phyloP scores from a whole-genome alignment of 768 basidiomycete species.

The Leccinum pellstonianum region DNA sequence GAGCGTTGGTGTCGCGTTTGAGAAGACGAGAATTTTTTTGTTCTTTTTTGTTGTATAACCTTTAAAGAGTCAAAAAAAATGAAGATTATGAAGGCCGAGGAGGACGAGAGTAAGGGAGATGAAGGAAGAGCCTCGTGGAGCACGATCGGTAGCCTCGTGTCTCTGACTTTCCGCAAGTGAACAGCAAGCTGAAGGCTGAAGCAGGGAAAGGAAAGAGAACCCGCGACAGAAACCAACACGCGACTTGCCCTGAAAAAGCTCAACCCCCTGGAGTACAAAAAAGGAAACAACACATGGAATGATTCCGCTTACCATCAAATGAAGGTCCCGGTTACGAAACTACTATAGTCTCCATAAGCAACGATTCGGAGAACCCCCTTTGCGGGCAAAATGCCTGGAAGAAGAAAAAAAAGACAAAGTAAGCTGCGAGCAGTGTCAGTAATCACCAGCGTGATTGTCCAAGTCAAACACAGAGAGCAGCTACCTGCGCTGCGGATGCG shows the following conservation, averaged over 20 bases:
- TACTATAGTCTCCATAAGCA: background rate
- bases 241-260: slow-evolving; percentile 34
- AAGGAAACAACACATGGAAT: slow-evolving; percentile 25
- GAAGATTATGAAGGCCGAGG: slow-evolving; percentile 18
- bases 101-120: too few species aligned
- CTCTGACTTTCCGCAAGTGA: slow-evolving; percentile 41
- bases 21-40: slow-evolving; percentile 15
- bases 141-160: slow-evolving; percentile 43
- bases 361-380: background rate
- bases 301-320: slow-evolving; percentile 30
- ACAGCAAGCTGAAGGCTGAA: slow-evolving; percentile 23
- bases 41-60: slow-evolving; percentile 13
- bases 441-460: background rate
- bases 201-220: slow-evolving; percentile 21
- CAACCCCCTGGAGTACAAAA: slow-evolving; percentile 27
- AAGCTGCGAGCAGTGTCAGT: background rate
- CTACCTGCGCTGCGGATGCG: slow-evolving; percentile 13
- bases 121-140: too few species aligned
- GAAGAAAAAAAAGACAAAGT: background rate
- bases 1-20: slow-evolving; percentile 36
- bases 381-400: background rate
- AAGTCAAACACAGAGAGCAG: slow-evolving; percentile 3
- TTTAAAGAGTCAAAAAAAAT: slow-evolving; percentile 6
- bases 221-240: slow-evolving; percentile 26
- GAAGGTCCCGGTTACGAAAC: slow-evolving; percentile 14